Conservation (phyloP, 352 stramenopile species). For the Globisporangium echinulatum region DNA sequence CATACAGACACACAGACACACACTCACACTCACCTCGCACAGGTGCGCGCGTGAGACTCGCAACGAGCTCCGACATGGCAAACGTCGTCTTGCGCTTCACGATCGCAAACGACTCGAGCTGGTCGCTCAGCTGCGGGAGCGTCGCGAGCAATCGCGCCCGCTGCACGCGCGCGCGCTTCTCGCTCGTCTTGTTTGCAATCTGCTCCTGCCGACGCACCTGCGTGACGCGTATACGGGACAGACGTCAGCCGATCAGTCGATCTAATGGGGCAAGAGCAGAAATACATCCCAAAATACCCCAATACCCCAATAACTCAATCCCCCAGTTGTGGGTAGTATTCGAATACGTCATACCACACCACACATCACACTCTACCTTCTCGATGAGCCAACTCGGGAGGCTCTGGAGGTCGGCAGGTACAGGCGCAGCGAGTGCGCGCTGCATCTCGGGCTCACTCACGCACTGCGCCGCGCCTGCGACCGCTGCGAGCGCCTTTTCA, state of each 20-base stretch:
- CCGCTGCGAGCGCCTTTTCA: constrained; percentile 9
- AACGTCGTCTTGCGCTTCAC: constrained; percentile 64
- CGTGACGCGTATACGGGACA: too few relatives aligned
- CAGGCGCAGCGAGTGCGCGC: constrained; percentile 43
- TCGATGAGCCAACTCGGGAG: constrained; percentile 72
- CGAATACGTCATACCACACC: too few relatives aligned
- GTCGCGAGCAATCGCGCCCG: constrained; percentile 45
- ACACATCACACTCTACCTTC: constrained; percentile 20
- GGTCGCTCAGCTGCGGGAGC: constrained; percentile 66
- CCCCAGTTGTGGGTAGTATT: too few relatives aligned
- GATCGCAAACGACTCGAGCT: constrained; percentile 66
- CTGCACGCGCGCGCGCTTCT: constrained; percentile 36
- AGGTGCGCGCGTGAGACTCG: constrained; percentile 36
- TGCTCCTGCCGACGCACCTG: constrained; percentile 47
- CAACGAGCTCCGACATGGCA: constrained; percentile 32
- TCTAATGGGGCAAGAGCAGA: too few relatives aligned
- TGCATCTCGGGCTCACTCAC: constrained; percentile 25
- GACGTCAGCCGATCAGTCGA: too few relatives aligned
- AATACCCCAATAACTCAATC: too few relatives aligned
- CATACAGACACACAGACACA: not conserved
- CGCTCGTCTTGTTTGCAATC: constrained; percentile 24
- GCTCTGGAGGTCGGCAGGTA: constrained; percentile 60
- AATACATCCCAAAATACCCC: too few relatives aligned
- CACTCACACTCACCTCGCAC: constrained; percentile 17
- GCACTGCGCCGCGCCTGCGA: constrained; percentile 5